Conservation (phyloP, 2,329 filamentous ascomycete genomes). For the Ramichloridium luteum region DNA sequence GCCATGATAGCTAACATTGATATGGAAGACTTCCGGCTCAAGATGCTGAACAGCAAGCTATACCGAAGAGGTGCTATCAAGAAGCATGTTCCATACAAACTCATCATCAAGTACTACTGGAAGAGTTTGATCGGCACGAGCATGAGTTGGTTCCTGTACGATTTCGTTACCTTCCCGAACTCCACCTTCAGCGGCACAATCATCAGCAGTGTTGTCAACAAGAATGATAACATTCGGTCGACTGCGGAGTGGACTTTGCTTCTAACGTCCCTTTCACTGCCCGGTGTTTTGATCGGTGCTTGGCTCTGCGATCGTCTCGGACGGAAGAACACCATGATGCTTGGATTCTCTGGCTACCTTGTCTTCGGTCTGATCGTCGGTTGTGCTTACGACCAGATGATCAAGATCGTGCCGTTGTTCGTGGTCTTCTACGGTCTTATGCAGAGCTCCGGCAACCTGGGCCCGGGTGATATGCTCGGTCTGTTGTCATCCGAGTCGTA, state of each 20-base stretch:
- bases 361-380: slow-evolving; percentile 43
- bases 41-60: slow-evolving; percentile 40
- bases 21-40: too few species aligned
- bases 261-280: too few species aligned
- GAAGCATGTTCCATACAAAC: slow-evolving; percentile 36
- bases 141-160: slow-evolving; percentile 44
- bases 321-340: slow-evolving; percentile 39
- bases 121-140: slow-evolving; percentile 41
- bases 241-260: too few species aligned
- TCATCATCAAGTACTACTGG: slow-evolving; percentile 45
- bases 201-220: slow-evolving; percentile 22
- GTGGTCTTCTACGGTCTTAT: slow-evolving; percentile 42
- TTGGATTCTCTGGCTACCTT: slow-evolving; percentile 39
- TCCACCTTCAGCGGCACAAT: slow-evolving; percentile 37
- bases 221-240: too few species aligned
- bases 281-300: slow-evolving; percentile 39
- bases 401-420: slow-evolving; percentile 36
- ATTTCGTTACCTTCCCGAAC: slow-evolving; percentile 38
- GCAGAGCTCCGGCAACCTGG: slow-evolving; percentile 38
- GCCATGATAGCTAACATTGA: neutral
- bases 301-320: slow-evolving; percentile 37
- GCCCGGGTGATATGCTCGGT: slow-evolving; percentile 41
- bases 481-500: slow-evolving; percentile 41
- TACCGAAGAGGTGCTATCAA: slow-evolving; percentile 44
- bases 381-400: slow-evolving; percentile 36